These are phyloP conservation scores for Boletus pseudopeckii DNA, from an alignment of 768 basidiomycete species.

Conservation along the genomic window DNA sequence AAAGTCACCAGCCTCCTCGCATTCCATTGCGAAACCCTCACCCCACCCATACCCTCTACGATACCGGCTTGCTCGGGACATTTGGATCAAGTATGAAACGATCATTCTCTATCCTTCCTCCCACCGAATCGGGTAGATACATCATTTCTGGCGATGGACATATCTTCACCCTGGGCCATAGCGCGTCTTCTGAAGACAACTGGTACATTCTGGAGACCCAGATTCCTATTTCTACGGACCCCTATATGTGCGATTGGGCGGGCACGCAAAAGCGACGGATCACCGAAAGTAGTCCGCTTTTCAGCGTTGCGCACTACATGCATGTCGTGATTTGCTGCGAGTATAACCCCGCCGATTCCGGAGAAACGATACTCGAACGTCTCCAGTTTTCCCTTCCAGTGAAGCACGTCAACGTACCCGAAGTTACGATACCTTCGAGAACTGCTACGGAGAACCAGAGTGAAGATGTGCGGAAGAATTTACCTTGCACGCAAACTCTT, in stretches of 20 bases:
- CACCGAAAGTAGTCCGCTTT: conserved; percentile 51
- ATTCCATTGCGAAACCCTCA: conserved; percentile 55
- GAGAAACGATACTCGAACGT: conserved; percentile 18
- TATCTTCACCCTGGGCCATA: conserved; percentile 39
- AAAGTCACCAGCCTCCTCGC: conserved; percentile 60
- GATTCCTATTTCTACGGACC: conserved; percentile 17
- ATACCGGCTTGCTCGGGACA: conserved; percentile 39
- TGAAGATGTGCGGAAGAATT: conserved; percentile 9
- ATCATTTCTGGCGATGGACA: conserved; percentile 47
- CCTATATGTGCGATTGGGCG: conserved; percentile 28
- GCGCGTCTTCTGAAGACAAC: conserved; percentile 11
- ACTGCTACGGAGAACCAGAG: neutral
- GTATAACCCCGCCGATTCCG: conserved; percentile 46
- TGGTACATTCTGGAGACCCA: conserved; percentile 29
- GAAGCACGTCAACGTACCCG: conserved; percentile 46
- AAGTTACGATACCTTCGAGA: neutral
- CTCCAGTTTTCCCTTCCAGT: conserved; percentile 47
- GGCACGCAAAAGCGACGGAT: conserved; percentile 36
- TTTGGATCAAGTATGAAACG: conserved; percentile 28
- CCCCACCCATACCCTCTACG: conserved; percentile 44
- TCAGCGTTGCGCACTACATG: conserved; percentile 52
- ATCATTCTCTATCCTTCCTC: conserved; percentile 48
- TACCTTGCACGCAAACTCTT: conserved; percentile 35
- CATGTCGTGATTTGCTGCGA: conserved; percentile 51
- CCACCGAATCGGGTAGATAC: conserved; percentile 44